Evolutionary conservation across 2,329 filamentous ascomycete species (phyloP).

Genomic region (Pseudogymnoascus sp.): DNA sequence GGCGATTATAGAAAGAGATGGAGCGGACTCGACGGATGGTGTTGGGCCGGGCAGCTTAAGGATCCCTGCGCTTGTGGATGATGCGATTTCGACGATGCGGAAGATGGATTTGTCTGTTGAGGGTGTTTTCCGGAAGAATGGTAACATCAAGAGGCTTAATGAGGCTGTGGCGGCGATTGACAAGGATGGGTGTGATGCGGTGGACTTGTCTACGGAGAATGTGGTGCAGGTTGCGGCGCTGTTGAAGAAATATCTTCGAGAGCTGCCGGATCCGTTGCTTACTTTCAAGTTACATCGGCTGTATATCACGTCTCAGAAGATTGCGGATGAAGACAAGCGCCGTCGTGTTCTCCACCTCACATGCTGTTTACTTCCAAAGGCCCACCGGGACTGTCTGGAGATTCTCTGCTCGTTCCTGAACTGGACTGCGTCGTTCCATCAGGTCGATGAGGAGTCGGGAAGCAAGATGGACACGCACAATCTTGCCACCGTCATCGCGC

Average conservation of each 20-base stretch:
- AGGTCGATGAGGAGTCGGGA: slow-evolving; percentile 91
- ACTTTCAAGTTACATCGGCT: slow-evolving; percentile 90
- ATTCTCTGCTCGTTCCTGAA: slow-evolving; percentile 94
- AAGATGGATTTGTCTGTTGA: slow-evolving; percentile 99
- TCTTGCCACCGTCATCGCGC: slow-evolving; percentile 91
- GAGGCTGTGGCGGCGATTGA: slow-evolving; percentile 83
- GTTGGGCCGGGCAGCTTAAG: slow-evolving; percentile 85
- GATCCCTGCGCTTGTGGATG: slow-evolving; percentile 90
- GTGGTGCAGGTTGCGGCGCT: slow-evolving; percentile 91
- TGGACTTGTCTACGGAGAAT: slow-evolving; percentile 79
- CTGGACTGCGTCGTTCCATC: slow-evolving; percentile 95
- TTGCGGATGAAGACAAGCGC: slow-evolving; percentile 71
- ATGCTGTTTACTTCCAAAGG: slow-evolving; percentile 86
- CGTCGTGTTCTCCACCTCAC: slow-evolving; percentile 81
- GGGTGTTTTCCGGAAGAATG: slow-evolving; percentile 97
- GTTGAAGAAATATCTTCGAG: slow-evolving; percentile 88
- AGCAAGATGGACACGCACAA: slow-evolving; percentile 99
- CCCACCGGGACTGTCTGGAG: slow-evolving; percentile 87
- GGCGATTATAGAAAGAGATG: slow-evolving; percentile 81
- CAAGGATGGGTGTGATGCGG: slow-evolving; percentile 70
- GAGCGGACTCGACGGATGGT: slow-evolving; percentile 94
- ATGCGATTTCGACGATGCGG: slow-evolving; percentile 87
- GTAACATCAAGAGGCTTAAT: slow-evolving; percentile 89
- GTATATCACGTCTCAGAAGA: slow-evolving; percentile 84
- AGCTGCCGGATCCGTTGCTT: slow-evolving; percentile 88